Evolutionary conservation across 495 filamentous ascomycete genomes (phyloP), one percentile per base, ranked within the genome.

Genomic region (Tuber brumale): DNA sequence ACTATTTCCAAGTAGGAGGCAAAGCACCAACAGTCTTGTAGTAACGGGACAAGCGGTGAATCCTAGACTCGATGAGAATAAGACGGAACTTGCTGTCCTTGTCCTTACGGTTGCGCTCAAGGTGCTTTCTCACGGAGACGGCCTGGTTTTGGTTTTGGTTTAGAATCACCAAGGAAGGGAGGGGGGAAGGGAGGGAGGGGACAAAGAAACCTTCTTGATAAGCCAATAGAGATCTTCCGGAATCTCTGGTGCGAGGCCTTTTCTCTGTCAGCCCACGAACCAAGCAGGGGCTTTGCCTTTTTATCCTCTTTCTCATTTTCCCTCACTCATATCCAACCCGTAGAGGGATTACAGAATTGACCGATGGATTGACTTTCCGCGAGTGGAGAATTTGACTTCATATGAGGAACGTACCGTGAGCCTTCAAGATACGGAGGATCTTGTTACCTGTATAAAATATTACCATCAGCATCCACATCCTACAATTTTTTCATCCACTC

Each of bases 101-200:
- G 91, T 98, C 95, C 90, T 99, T 99, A 86, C 95, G 94, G 90
- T 99, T 99, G 87, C 93, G 92, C 90, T 98, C 94, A 81, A 99
- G 93, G 88, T 98, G 96, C 93, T 99, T 99, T 87, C 96, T 95
- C 88, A 99, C 95, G 84, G 95, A 91, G 84, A 97, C 95, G 83
- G 95, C 95, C 93, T 94, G 45, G 70, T 76, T 74, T 82, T 77
- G 31, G 76, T 27, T 18, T 37, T 66, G n/a, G 31, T 35, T 75
- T 70, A 72, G 46, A 31, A 75, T 71, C 41, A 27, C 18, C 12
- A 18, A 71, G 31, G n/a, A 27, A 12, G 23, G 1, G 8, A 21
- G 14, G 18, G 27, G 16, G 66, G 19, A 39, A 76, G 37, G n/a
- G 18, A 19, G 41, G 12, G 41, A 69, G 42, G 31, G 69, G 14